A percentile compares a stretch with the other conserved stretches of the same genome.
phyloP scores from a whole-genome alignment of 768 basidiomycete genomes.

The Boletus pseudo-olivaceus region DNA sequence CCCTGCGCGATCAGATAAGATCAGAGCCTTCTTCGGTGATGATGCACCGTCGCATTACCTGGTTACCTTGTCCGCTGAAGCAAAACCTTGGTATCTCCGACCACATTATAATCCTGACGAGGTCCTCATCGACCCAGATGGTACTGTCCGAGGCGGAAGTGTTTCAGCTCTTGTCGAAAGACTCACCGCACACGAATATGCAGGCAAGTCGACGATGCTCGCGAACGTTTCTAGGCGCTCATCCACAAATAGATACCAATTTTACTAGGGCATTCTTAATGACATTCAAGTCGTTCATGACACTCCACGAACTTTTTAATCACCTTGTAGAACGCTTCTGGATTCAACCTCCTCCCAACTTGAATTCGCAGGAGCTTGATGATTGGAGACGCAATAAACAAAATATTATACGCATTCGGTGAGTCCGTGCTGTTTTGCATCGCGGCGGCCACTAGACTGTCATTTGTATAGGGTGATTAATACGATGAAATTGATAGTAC shows the following conservation, averaged over 20 bases:
- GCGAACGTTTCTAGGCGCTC: not conserved
- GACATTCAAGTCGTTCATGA: slow-evolving; percentile 68
- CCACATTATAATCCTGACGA: slow-evolving; percentile 54
- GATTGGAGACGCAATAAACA: slow-evolving; percentile 61
- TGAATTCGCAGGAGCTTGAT: slow-evolving; percentile 41
- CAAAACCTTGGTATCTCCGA: slow-evolving; percentile 58
- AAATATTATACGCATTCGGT: slow-evolving; percentile 57
- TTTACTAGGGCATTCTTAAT: slow-evolving; percentile 63
- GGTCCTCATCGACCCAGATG: slow-evolving; percentile 61
- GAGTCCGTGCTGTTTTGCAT: slow-evolving; percentile 10
- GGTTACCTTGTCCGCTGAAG: slow-evolving; percentile 36
- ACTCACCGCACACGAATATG: slow-evolving; percentile 61
- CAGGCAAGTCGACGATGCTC: slow-evolving; percentile 38
- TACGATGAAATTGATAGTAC: slow-evolving; percentile 58
- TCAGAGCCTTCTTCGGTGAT: slow-evolving; percentile 49
- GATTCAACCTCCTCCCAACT: slow-evolving; percentile 46
- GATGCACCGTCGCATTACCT: slow-evolving; percentile 47
- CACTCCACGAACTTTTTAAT: slow-evolving; percentile 51
- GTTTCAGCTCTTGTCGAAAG: slow-evolving; percentile 58
- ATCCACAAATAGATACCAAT: slow-evolving; percentile 40
- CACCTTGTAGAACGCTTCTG: slow-evolving; percentile 54
- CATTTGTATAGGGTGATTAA: slow-evolving; percentile 52
- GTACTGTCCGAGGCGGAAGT: slow-evolving; percentile 60
- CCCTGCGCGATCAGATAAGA: slow-evolving; percentile 35
- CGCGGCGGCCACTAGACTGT: not conserved